Evolutionary conservation across 768 basidiomycete species (phyloP), one percentile per base, ranked within the genome.

Genomic region (Rhodotorula graminis): DNA sequence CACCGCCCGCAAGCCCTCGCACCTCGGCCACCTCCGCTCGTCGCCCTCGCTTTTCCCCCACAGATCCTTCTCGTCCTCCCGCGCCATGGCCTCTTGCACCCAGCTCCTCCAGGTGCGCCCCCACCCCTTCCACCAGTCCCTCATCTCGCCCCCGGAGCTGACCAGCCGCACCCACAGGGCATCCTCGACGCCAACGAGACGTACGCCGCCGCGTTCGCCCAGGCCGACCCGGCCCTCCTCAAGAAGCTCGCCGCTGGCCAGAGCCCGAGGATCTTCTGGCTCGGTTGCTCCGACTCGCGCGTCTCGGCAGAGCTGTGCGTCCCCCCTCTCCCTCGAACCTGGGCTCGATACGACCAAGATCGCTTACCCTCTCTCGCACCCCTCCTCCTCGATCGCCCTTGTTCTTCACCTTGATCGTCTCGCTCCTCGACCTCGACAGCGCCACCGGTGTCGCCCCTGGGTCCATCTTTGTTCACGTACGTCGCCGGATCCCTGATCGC

Each of bases 391-490:
- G 52, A 44, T 46, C 67, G 10, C n/a, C n/a, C 40, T 25, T 27
- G 25, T 25, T 5, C n/a, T 18, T 58, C 29, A 11, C 47, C 12
- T 6, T 46, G 44, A 46, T 46, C 44, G 44, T 12, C 37, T 46
- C 44, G 44, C 61, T 21, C 19, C 23, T 27, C n/a, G 23, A 44
- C 27, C 31, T 8, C 53, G 5, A 15, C 49, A 78, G 77, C 61
- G 55, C 67, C 15, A 78, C 77, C 25, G 78, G 78, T 18, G 77
- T 77, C 29, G 75, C 76, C 2, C 78, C 78, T 12, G 78, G 78
- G 19, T 73, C 74, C 56, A 76, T 79, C 69, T 79, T 79, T 50
- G 78, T 79, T 12, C 78, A 79, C 70, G 78, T 78, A 21, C 50
- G 75, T 60, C 16, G n/a, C 19, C 9, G 37, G 37, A 37, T 37